Evolutionary conservation across 306 rosid genomes (phyloP).

Genomic region (Oemleria cerasiformis): DNA sequence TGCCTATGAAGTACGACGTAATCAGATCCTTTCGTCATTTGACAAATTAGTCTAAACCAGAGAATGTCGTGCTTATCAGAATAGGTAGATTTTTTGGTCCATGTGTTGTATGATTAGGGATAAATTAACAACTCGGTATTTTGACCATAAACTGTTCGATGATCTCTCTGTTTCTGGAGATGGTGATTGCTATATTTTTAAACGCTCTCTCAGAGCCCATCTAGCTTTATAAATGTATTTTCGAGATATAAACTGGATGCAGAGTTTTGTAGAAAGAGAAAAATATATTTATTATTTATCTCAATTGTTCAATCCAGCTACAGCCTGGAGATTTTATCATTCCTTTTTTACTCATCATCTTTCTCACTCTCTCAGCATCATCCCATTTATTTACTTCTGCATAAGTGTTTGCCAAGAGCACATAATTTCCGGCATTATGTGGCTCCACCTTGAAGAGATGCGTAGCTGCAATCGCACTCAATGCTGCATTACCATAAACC

Average conservation of each 20-base stretch:
- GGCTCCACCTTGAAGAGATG: conserved; percentile 61
- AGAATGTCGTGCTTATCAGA: background rate
- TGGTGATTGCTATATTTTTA: background rate
- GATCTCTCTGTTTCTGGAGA: conserved; percentile 1
- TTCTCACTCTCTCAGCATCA: conserved; percentile 51
- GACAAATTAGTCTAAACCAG: conserved; percentile 10
- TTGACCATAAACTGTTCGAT: background rate
- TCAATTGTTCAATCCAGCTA: conserved; percentile 44
- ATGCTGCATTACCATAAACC: conserved; percentile 53
- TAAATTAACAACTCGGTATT: background rate
- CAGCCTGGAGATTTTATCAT: conserved; percentile 53
- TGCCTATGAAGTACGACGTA: background rate
- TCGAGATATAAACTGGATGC: background rate
- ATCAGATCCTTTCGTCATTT: background rate
- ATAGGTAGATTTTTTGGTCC: conserved; percentile 18
- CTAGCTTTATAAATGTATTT: background rate
- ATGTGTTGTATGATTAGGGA: conserved; percentile 23
- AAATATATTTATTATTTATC: background rate
- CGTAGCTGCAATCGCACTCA: conserved; percentile 65
- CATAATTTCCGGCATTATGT: conserved; percentile 48
- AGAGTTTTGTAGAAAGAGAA: background rate
- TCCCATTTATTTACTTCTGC: conserved; percentile 61
- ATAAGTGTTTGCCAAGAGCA: conserved; percentile 64
- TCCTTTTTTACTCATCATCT: conserved; percentile 41
- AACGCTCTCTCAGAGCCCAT: background rate